Evolutionary conservation across 768 basidiomycete genomes (phyloP).

Genomic region (Peribolospora baueri): DNA sequence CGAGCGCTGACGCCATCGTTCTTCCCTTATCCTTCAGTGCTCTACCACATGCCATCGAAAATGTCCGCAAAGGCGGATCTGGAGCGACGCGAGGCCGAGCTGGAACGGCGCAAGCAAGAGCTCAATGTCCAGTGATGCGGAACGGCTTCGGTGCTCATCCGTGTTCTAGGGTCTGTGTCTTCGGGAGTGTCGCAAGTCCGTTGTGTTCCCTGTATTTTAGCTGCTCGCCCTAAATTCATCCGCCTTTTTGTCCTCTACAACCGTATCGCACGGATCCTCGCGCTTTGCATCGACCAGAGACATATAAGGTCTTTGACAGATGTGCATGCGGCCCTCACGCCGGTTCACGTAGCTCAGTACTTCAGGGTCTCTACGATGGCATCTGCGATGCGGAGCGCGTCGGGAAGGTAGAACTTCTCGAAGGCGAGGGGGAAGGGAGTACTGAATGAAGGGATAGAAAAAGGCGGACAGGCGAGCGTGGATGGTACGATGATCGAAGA

Average conservation of each 20-base stretch:
- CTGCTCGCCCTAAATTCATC: too few species aligned
- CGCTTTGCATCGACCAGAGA: too few species aligned
- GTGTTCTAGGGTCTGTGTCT: too few species aligned
- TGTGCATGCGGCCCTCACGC: too few species aligned
- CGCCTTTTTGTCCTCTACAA: too few species aligned
- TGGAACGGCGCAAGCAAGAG: slow-evolving; percentile 60
- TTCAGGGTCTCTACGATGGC: slow-evolving; percentile 57
- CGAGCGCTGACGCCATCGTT: background rate
- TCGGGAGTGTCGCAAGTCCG: background rate
- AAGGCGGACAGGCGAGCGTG: slow-evolving; percentile 30
- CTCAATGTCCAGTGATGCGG: slow-evolving; percentile 33
- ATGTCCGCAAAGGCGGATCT: slow-evolving; percentile 81
- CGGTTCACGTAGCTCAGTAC: slow-evolving; percentile 17
- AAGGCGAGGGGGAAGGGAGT: slow-evolving; percentile 32
- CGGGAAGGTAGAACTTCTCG: slow-evolving; percentile 82
- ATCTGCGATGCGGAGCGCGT: slow-evolving; percentile 58
- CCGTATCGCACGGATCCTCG: too few species aligned
- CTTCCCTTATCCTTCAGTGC: slow-evolving; percentile 25
- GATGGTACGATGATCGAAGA: slow-evolving; percentile 21
- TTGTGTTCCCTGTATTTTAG: too few species aligned
- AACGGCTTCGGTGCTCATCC: too few species aligned
- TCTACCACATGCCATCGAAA: slow-evolving; percentile 95
- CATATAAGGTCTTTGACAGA: too few species aligned
- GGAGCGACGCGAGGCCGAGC: slow-evolving; percentile 69
- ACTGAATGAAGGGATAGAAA: slow-evolving; percentile 11